Conservation (phyloP, 306 rosid species). For the Pyrus communis region DNA sequence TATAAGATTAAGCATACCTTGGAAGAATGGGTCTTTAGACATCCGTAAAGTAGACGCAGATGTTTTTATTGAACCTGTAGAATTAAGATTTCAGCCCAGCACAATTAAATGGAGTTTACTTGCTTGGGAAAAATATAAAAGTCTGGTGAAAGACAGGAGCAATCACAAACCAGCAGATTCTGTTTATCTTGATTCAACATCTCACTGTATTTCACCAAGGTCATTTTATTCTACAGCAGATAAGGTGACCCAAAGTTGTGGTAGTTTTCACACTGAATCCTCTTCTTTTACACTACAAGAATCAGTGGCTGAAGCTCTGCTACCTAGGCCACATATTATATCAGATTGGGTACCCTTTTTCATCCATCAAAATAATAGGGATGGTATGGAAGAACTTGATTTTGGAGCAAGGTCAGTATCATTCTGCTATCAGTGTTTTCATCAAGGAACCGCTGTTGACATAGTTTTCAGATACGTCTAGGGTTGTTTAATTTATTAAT, state of each 20-base stretch:
- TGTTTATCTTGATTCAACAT: constrained; percentile 25
- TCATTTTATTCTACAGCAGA: constrained; percentile 27
- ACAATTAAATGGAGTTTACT: constrained; percentile 57
- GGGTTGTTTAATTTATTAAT: neutral
- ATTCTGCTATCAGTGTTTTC: constrained; percentile 15
- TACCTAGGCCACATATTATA: constrained; percentile 61
- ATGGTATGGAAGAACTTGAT: constrained; percentile 61
- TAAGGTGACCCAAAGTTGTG: constrained; percentile 27
- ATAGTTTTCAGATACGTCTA: neutral
- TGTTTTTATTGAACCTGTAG: constrained; percentile 63
- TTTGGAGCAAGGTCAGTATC: constrained; percentile 83
- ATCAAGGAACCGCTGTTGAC: neutral
- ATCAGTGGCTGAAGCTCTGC: constrained; percentile 34
- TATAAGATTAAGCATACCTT: constrained; percentile 74
- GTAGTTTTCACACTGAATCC: constrained; percentile 21
- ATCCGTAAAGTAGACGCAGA: constrained; percentile 75
- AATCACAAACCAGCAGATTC: constrained; percentile 32
- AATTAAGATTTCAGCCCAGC: constrained; percentile 71
- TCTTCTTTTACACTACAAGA: constrained; percentile 37
- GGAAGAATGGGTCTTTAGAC: constrained; percentile 95
- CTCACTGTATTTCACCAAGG: constrained; percentile 26
- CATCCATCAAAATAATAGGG: constrained; percentile 22
- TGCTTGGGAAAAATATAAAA: constrained; percentile 51
- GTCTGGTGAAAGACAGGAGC: constrained; percentile 36
- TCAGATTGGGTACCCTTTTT: constrained; percentile 78